Base-by-base conservation (phyloP, 78 protist species). In the Acrasis kona region DNA sequence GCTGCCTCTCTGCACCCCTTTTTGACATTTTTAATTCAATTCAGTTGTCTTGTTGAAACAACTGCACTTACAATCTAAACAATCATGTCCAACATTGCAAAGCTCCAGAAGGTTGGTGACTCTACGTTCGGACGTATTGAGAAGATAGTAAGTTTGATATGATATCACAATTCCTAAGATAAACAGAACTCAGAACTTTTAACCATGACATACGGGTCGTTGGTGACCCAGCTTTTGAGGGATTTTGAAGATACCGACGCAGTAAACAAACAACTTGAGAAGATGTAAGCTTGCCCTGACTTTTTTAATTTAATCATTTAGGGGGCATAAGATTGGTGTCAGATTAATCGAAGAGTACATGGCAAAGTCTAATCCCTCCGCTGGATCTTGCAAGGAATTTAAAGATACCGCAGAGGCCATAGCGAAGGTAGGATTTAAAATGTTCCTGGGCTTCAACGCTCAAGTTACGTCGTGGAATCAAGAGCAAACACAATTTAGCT, bases 161-260 rank as follows among this genome's bases (percentile, higher is more conserved):
- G 19, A n/a, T n/a, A 50, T 50, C 19, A 19, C 19, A 50, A n/a
- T n/a, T n/a, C 61, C 19, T 50, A n/a, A n/a, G 71, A 67, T 19
- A 67, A 67, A 4, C 32, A 84, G 92, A 93, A 80, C 74, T 71
- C 95, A 10, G 99, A 97, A 83, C 74, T 97, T 29, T 94, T 97
- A 42, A 79, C 97, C 10, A 70, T 97, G 41, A 97, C 97, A 19
- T 97, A 97, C 76, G 99, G 99, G 10, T 86, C 98, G 39, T 66
- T 97, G 2, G 98, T 97, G 2, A 65, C 91, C 28, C 97, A 94
- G 77, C 92, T 97, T 30, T 19, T 97, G 32, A 79, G 89, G 64
- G 99, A 97, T 82, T 83, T 71, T 65, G 74, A 70, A 19, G 4
- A 36, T 4, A 76, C 40, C 1, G 84, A 30, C 4, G 96, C 89